These are phyloP conservation scores for Antrodiella citrinella DNA, from an alignment of 768 basidiomycete species.

Conservation along the genomic window DNA sequence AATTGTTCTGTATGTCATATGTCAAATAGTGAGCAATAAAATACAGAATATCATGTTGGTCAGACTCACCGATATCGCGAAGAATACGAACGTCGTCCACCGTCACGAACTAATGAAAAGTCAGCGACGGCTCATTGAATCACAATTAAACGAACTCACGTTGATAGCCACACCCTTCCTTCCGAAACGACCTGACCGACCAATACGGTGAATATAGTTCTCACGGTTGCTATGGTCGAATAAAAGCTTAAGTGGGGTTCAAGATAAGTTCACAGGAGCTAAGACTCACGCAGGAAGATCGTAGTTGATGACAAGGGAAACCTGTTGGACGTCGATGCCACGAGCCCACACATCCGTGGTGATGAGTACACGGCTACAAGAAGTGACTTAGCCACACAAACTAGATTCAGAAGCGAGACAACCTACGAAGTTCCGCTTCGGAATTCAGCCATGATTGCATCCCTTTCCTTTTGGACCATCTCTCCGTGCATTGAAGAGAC, in stretches of 20 bases:
- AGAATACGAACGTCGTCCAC: conserved; percentile 94
- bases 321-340: conserved; percentile 97
- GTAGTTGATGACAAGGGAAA: conserved; percentile 95
- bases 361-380: conserved; percentile 76
- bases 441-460: conserved; percentile 96
- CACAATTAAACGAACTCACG: conserved; percentile 37
- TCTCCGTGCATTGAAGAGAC: conserved; percentile 95
- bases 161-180: conserved; percentile 99
- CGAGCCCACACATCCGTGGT: conserved; percentile 97
- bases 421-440: conserved; percentile 84
- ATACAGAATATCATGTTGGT: not conserved
- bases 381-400: not conserved
- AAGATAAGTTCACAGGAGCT: conserved; percentile 4
- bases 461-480: conserved; percentile 93
- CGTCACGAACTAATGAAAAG: conserved; percentile 65
- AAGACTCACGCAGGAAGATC: conserved; percentile 82
- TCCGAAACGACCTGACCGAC: conserved; percentile 97
- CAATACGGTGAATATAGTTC: conserved; percentile 99
- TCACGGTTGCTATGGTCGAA: conserved; percentile 74
- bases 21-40: not conserved
- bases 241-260: no score
- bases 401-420: conserved; percentile 4
- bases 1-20: conserved; percentile 67
- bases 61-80: conserved; percentile 81
- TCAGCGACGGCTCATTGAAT: conserved; percentile 1